Percentiles rank a stretch among this genome's conserved stretches.
Conservation (phyloP, 495 filamentous ascomycete genomes). For the Penicillium psychrofluorescens region DNA sequence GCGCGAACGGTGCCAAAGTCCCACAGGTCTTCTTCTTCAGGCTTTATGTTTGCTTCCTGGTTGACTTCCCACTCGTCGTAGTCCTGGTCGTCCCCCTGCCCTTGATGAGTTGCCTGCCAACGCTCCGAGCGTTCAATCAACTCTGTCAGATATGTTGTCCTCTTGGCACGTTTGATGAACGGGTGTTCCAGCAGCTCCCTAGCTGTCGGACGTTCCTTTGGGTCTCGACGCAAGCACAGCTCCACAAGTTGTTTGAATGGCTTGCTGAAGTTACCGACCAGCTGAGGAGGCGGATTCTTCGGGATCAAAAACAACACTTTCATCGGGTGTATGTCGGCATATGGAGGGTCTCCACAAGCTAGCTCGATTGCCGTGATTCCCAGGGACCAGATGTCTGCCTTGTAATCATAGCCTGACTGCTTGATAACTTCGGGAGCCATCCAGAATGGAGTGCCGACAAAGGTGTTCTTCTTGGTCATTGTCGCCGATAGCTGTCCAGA, state of each 20-base stretch:
- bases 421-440: slow-evolving; percentile 99
- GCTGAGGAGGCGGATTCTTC: slow-evolving; percentile 77
- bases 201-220: slow-evolving; percentile 78
- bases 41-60: slow-evolving; percentile 23
- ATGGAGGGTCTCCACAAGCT: slow-evolving; percentile 87
- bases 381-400: slow-evolving; percentile 98
- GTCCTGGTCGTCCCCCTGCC: slow-evolving; percentile 45
- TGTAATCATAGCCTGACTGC: slow-evolving; percentile 95
- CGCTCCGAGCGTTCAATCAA: slow-evolving; percentile 83
- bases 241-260: slow-evolving; percentile 94
- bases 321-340: slow-evolving; percentile 97
- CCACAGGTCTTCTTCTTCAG: slow-evolving; percentile 63
- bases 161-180: slow-evolving; percentile 84
- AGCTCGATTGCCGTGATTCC: slow-evolving; percentile 95
- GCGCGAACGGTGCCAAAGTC: slow-evolving; percentile 90
- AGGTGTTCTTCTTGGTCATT: slow-evolving; percentile 99
- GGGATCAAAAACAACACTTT: slow-evolving; percentile 96
- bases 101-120: slow-evolving; percentile 56
- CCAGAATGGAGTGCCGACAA: slow-evolving; percentile 98
- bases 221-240: slow-evolving; percentile 78
- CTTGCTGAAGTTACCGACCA: slow-evolving; percentile 82
- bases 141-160: slow-evolving; percentile 84
- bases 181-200: slow-evolving; percentile 83
- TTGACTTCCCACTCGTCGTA: slow-evolving; percentile 51
- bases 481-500: slow-evolving; percentile 95